Evolutionary conservation across 352 stramenopile species (phyloP), one percentile per base, ranked within the genome.

Genomic region (Phytophthora cryptogea): DNA sequence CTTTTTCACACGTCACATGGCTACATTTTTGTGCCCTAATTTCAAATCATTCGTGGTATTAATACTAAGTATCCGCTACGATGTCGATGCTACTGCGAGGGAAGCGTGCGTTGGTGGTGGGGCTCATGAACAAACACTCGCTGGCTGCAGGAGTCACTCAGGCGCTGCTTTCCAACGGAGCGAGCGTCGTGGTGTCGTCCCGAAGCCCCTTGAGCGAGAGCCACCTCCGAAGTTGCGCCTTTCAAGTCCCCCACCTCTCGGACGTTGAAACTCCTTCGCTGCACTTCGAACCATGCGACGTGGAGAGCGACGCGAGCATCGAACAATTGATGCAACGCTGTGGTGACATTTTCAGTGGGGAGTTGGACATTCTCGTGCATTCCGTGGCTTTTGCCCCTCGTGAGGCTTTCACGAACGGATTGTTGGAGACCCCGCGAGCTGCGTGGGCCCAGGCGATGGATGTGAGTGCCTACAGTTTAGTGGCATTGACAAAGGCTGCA

Each of bases 41-140:
- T 48, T 41, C 11, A 2, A 11, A 28, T 31, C 5, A 16, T 39
- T 16, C 7, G 33, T 39, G 5, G 5, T 40, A n/a, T 16, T 20
- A 40, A 8, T 56, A 56, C 36, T 23, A 3, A 3, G 20, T 59
- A 35, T 62, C 37, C 9, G 37, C 13, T 16, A 41, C 35, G 10
- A 65, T 69, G 39, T 20, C 43, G 6, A 68, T 54, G 65, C 39
- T 88, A 59, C 70, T 93, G 20, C 58, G 37, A 14, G 85, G 83
- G 27, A 92, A 90, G 65, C 76, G 76, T 44, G 82, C 81, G 52
- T 67, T 97, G 11, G 78, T 97, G 5, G 86, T 97, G 51, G 91
- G 91, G 23, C 74, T 97, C 14, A 85, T 94, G 47, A 97, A 97
- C 72, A 89, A 94, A 50, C 76, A 95, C 57, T 97, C 89, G 36